A percentile compares a stretch with the other conserved stretches of the same genome.
These are phyloP conservation scores for Lactarius trivialis DNA, from an alignment of 768 basidiomycete species.

Conservation along the genomic window DNA sequence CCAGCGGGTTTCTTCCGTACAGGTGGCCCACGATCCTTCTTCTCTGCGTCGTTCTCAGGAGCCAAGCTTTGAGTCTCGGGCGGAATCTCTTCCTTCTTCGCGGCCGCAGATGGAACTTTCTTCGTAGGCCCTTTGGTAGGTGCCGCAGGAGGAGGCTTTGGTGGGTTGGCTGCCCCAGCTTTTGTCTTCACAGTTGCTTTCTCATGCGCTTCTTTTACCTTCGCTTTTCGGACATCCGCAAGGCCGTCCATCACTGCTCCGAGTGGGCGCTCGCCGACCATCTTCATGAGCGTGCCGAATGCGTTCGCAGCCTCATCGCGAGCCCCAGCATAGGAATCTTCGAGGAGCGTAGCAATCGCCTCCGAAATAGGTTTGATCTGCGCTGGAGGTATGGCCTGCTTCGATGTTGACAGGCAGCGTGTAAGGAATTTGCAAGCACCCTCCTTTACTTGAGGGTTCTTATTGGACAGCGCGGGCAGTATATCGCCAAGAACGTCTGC, in stretches of 20 bases:
- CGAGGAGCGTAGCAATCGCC: slow-evolving; percentile 63
- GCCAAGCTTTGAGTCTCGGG: slow-evolving; percentile 28
- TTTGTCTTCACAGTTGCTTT: slow-evolving; percentile 91
- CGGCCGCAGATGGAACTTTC: slow-evolving; percentile 26
- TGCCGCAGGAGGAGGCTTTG: slow-evolving; percentile 26
- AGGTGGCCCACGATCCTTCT: slow-evolving; percentile 43
- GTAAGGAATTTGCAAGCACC: slow-evolving; percentile 82
- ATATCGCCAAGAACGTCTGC: slow-evolving; percentile 81
- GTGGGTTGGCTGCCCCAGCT: slow-evolving; percentile 47
- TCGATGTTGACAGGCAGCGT: slow-evolving; percentile 68
- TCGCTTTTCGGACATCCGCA: slow-evolving; percentile 80
- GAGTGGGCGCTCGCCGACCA: slow-evolving; percentile 89
- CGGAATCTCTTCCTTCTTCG: slow-evolving; percentile 32
- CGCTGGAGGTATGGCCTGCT: slow-evolving; percentile 56
- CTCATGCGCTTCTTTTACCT: slow-evolving; percentile 91
- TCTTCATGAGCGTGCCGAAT: slow-evolving; percentile 90
- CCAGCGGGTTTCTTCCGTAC: slow-evolving; percentile 50
- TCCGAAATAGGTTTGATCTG: slow-evolving; percentile 84
- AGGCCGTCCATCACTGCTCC: slow-evolving; percentile 81
- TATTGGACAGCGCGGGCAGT: slow-evolving; percentile 67
- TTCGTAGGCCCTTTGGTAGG: slow-evolving; percentile 16
- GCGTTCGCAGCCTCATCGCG: slow-evolving; percentile 85
- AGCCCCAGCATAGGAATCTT: slow-evolving; percentile 85
- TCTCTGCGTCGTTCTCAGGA: slow-evolving; percentile 31
- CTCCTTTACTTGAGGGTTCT: slow-evolving; percentile 97